A percentile compares a stretch with the other conserved stretches of the same genome.
These are phyloP conservation scores for Yamadazyma dendronema DNA, from an alignment of 1,139 yeast genomes.

Conservation along the genomic window DNA sequence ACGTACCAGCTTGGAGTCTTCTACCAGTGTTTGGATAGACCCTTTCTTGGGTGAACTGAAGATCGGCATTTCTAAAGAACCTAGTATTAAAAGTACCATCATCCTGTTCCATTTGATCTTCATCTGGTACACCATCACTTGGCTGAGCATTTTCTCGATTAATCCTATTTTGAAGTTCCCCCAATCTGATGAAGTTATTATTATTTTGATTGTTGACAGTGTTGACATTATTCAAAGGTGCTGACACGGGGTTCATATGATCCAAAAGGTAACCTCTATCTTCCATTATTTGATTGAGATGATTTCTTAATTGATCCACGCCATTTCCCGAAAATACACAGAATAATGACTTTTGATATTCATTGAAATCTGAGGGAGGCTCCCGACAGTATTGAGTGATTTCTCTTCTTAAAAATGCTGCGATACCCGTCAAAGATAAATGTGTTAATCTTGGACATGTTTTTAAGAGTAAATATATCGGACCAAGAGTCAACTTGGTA, in stretches of 20 bases:
- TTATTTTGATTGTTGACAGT: not conserved
- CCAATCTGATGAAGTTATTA: constrained; percentile 20
- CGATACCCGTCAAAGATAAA: constrained; percentile 83
- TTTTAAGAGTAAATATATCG: constrained; percentile 68
- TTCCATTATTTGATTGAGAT: constrained; percentile 49
- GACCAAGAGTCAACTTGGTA: constrained; percentile 70
- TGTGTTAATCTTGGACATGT: constrained; percentile 88
- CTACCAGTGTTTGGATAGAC: no score
- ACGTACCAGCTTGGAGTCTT: no score
- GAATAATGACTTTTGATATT: constrained; percentile 79
- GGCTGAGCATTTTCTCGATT: constrained; percentile 7
- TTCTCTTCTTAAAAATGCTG: constrained; percentile 82
- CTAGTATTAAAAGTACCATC: not conserved
- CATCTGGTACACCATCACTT: not conserved
- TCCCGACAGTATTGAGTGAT: constrained; percentile 85
- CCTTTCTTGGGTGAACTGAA: not conserved
- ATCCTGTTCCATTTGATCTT: constrained; percentile 14
- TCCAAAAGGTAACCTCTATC: constrained; percentile 42
- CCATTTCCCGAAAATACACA: constrained; percentile 96
- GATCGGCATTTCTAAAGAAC: not conserved
- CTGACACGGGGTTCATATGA: constrained; percentile 24
- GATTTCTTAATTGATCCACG: constrained; percentile 67
- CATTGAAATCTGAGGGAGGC: constrained; percentile 93
- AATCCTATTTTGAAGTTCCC: constrained; percentile 33
- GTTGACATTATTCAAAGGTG: not conserved